Percentiles rank a stretch among this genome's conserved stretches.
These are phyloP conservation scores for Bathelium albidoporum DNA, from an alignment of 495 filamentous ascomycete genomes.

Conservation along the genomic window DNA sequence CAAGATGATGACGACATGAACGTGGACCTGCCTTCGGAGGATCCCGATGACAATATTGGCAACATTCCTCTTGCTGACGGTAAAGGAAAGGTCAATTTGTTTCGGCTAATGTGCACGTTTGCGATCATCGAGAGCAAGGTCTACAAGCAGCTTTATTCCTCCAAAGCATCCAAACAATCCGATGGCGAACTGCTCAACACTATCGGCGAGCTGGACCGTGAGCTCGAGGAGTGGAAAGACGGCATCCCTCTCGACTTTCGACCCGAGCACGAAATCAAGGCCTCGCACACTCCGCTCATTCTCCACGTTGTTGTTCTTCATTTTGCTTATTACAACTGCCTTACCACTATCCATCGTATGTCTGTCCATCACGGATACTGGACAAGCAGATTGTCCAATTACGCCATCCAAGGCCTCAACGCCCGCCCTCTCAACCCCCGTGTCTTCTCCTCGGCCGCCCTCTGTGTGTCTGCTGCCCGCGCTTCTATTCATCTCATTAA, in stretches of 20 bases:
- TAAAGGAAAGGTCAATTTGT: slow-evolving; percentile 89
- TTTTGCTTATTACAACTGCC: slow-evolving; percentile 94
- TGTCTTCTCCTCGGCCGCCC: slow-evolving; percentile 84
- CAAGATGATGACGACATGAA: slow-evolving; percentile 99
- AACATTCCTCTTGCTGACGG: slow-evolving; percentile 84
- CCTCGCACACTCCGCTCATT: slow-evolving; percentile 77
- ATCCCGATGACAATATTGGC: slow-evolving; percentile 83
- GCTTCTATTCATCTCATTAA: slow-evolving; percentile 89
- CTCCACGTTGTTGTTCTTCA: slow-evolving; percentile 88
- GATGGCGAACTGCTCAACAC: slow-evolving; percentile 91
- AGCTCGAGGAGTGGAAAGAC: slow-evolving; percentile 95
- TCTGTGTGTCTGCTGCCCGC: slow-evolving; percentile 85
- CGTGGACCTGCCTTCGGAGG: slow-evolving; percentile 84
- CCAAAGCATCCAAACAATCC: slow-evolving; percentile 81
- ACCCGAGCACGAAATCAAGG: slow-evolving; percentile 89
- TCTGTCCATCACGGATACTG: slow-evolving; percentile 97
- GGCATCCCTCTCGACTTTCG: slow-evolving; percentile 86
- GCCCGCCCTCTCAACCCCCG: slow-evolving; percentile 81
- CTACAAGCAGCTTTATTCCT: slow-evolving; percentile 88
- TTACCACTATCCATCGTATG: slow-evolving; percentile 98
- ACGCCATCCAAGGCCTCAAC: slow-evolving; percentile 87
- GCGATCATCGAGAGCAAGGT: slow-evolving; percentile 86
- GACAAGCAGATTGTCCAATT: slow-evolving; percentile 91
- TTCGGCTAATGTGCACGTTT: slow-evolving; percentile 83
- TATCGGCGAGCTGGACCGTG: slow-evolving; percentile 87